phyloP scores from a whole-genome alignment of 1,139 yeast species.

The Geotrichum restrictum region DNA sequence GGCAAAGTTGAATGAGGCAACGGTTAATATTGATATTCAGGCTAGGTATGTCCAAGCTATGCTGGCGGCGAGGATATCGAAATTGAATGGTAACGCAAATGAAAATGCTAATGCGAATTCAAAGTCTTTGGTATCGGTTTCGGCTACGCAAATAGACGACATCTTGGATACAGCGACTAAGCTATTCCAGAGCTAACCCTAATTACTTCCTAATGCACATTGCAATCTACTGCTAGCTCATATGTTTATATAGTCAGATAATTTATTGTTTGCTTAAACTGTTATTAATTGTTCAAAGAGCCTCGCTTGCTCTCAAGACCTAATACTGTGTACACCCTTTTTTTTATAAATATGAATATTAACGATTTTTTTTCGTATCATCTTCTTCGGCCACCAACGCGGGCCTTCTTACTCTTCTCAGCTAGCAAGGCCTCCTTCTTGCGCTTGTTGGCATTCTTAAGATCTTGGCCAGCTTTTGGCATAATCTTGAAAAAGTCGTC shows the following conservation, averaged over 20 bases:
- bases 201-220: no score
- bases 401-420: slow-evolving; percentile 27
- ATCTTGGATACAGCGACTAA: background rate
- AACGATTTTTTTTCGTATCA: no score
- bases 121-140: background rate
- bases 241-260: no score
- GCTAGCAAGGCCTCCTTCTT: slow-evolving; percentile 29
- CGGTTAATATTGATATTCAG: slow-evolving; percentile 2
- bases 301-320: no score
- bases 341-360: background rate
- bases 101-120: background rate
- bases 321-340: background rate
- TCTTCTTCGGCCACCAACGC: slow-evolving; percentile 16
- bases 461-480: slow-evolving; percentile 39
- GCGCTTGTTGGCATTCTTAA: slow-evolving; percentile 31
- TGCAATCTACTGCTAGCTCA: no score
- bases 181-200: background rate
- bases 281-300: no score
- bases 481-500: slow-evolving; percentile 85
- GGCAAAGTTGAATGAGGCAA: slow-evolving; percentile 5
- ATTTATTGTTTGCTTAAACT: no score
- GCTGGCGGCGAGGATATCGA: background rate
- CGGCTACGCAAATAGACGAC: background rate
- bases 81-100: background rate
- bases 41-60: slow-evolving; percentile 8